These are phyloP conservation scores for Coelastrella sp. DNA, from an alignment of 139 green algal species.

Conservation along the genomic window DNA sequence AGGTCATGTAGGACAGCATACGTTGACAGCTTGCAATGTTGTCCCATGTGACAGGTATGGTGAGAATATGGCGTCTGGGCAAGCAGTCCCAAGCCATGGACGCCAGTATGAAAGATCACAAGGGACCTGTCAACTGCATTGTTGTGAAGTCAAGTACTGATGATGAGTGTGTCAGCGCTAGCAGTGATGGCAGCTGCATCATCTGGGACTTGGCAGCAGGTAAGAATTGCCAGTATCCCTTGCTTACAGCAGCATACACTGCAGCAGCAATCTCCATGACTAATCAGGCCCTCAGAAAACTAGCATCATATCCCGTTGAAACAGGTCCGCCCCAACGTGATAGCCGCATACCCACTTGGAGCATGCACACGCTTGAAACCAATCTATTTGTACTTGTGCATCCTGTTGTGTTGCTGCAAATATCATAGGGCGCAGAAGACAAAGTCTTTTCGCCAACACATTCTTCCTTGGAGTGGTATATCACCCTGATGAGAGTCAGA, in stretches of 20 bases:
- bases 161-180: conserved; percentile 80
- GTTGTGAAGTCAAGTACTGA: conserved; percentile 63
- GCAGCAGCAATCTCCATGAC: not conserved
- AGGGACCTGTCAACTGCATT: conserved; percentile 82
- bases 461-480: conserved; percentile 85
- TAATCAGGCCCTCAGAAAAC: too few species aligned
- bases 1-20: not conserved
- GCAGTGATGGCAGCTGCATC: conserved; percentile 86
- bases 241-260: too few species aligned
- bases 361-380: not conserved
- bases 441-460: conserved; percentile 82
- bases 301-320: too few species aligned
- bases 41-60: conserved; percentile 52
- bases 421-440: conserved; percentile 4
- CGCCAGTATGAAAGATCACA: conserved; percentile 91
- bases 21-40: not conserved
- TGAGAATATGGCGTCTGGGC: conserved; percentile 81
- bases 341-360: too few species aligned
- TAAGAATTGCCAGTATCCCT: conserved; percentile 57
- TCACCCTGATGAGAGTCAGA: conserved; percentile 84
- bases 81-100: conserved; percentile 73
- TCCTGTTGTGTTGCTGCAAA: not conserved
- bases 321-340: too few species aligned
- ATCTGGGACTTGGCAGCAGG: conserved; percentile 88
- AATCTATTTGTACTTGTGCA: too few species aligned